Base-by-base conservation (phyloP, 129 eudicot genomes). In the Scalesia atractyloides region DNA sequence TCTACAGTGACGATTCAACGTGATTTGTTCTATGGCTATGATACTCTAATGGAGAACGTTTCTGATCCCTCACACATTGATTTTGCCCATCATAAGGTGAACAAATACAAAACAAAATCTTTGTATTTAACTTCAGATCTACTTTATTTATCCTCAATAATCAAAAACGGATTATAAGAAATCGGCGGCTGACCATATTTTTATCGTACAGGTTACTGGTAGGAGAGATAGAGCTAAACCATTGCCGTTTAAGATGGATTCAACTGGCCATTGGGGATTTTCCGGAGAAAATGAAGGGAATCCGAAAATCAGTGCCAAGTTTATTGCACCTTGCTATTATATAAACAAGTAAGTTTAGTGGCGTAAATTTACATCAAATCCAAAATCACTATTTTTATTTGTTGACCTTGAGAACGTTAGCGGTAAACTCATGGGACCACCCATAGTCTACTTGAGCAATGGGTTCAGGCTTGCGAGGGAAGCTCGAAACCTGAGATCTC, bases 61-160 rank as follows among this genome's bases (percentile, higher is more conserved):
- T 88, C 99, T 60, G 97, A 90, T 86, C 97, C 99, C 65, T 95
- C 99, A 73, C 99, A 95, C 73, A 95, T 90, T 67, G 96, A 95
- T 80, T 95, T 95, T 75, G 99, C 99, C 18, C 99, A 95, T 79
- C 99, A 95, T 81, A 95, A 90, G 99, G 99, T 92, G 64, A 66
- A 71, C 70, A 57, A 18, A 3, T 60, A 13, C 54, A 50, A 49
- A 11, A 63, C 30, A 26, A 43, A 51, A 13, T 52, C 51, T 33
- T 9, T 77, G 30, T 22, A 22, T 50, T 13, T 15, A 4, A n/a
- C 20, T 48, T 47, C 11, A 3, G 7, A 59, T 9, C 56, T 33
- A 60, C 47, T 37, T 53, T 7, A n/a, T 44, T 22, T 56, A 14
- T n/a, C 51, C 17, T 72, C 17, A 39, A 64, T 43, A 68, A 18